Conservation (phyloP, 1,139 yeast genomes). For the Taiozyma onychis region DNA sequence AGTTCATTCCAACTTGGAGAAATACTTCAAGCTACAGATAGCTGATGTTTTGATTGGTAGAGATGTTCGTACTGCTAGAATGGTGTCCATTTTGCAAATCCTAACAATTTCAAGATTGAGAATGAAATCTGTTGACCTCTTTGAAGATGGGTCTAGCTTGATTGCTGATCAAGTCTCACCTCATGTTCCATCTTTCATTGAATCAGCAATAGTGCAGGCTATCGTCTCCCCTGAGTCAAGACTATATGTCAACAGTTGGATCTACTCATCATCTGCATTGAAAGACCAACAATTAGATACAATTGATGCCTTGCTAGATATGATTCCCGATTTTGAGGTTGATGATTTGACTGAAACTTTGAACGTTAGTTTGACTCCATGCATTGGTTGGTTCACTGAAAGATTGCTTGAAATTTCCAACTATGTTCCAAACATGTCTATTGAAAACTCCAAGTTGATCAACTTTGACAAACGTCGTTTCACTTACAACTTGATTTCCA, state of each 20-base stretch:
- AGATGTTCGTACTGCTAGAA: constrained; percentile 61
- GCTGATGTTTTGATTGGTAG: constrained; percentile 50
- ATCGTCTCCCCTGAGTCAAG: constrained; percentile 80
- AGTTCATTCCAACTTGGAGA: constrained; percentile 62
- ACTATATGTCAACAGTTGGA: constrained; percentile 60
- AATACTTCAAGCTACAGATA: constrained; percentile 60
- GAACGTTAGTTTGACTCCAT: constrained; percentile 60
- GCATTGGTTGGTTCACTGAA: constrained; percentile 75
- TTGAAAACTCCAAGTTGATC: constrained; percentile 49
- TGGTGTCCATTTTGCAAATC: constrained; percentile 65
- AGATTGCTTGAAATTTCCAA: constrained; percentile 60
- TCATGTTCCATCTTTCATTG: constrained; percentile 80
- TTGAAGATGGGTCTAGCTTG: constrained; percentile 28
- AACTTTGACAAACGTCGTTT: constrained; percentile 68
- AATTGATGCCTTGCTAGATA: constrained; percentile 23
- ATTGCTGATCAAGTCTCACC: constrained; percentile 33
- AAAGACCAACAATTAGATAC: constrained; percentile 22
- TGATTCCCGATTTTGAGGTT: constrained; percentile 31
- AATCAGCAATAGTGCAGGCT: constrained; percentile 72
- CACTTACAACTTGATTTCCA: constrained; percentile 49
- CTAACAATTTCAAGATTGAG: constrained; percentile 62
- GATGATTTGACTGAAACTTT: constrained; percentile 46
- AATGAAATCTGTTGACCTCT: constrained; percentile 60
- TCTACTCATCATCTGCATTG: constrained; percentile 43
- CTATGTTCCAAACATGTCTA: constrained; percentile 61